These are phyloP conservation scores for Cucurbita ficifolia DNA, from an alignment of 306 rosid genomes.

Conservation along the genomic window DNA sequence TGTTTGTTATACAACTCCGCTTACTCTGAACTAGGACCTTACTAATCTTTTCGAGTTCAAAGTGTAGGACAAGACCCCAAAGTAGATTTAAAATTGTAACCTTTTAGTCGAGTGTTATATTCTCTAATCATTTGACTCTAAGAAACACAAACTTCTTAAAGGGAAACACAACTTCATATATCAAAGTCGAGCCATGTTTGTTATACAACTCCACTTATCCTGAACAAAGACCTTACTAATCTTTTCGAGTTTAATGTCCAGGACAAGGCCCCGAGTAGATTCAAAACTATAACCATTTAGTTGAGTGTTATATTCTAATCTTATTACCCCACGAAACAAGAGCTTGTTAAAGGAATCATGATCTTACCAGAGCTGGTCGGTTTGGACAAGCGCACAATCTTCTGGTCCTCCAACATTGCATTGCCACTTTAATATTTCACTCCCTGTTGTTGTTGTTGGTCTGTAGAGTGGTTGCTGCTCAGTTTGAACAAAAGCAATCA, in stretches of 20 bases:
- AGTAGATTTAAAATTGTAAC: not conserved
- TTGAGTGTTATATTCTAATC: no score
- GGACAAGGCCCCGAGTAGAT: not conserved
- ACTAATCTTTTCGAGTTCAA: not conserved
- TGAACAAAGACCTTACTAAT: not conserved
- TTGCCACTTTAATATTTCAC: not conserved
- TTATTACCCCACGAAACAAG: no score
- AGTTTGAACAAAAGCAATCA: not conserved
- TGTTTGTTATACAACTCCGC: not conserved
- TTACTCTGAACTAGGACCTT: not conserved
- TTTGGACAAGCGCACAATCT: not conserved
- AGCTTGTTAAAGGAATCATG: no score
- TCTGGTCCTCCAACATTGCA: not conserved
- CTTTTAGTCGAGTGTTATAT: no score
- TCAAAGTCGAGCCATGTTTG: not conserved
- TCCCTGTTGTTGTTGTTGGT: not conserved
- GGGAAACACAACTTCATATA: no score
- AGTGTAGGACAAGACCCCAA: no score
- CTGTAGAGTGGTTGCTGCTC: not conserved
- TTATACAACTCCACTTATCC: not conserved
- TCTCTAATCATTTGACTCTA: no score
- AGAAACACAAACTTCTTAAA: no score
- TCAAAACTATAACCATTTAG: not conserved
- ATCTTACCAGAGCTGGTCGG: not conserved
- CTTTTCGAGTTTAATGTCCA: no score